A percentile compares a stretch with the other conserved stretches of the same genome.
These are phyloP conservation scores for Cordyceps cicadae DNA, from an alignment of 2,329 filamentous ascomycete species.

Conservation along the genomic window DNA sequence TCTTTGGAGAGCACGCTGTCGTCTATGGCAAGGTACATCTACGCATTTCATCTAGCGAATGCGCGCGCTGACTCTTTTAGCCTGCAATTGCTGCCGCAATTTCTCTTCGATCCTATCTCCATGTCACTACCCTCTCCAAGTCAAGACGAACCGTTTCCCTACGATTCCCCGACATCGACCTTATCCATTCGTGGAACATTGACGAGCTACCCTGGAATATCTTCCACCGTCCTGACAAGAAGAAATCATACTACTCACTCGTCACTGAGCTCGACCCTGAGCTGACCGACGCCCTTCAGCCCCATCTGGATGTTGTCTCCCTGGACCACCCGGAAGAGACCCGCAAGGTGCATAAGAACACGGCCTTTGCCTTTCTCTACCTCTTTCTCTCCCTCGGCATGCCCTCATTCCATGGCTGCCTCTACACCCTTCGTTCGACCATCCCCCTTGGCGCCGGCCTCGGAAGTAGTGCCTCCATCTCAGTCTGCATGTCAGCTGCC, in stretches of 20 bases:
- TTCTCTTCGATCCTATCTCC: conserved; percentile 89
- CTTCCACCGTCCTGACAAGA: conserved; percentile 75
- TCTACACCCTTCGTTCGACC: conserved; percentile 87
- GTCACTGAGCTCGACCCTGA: conserved; percentile 78
- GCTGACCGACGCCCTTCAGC: conserved; percentile 70
- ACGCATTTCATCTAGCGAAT: neutral
- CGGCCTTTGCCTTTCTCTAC: conserved; percentile 83
- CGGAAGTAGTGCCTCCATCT: conserved; percentile 89
- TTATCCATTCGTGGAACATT: conserved; percentile 90
- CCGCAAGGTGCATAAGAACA: conserved; percentile 76
- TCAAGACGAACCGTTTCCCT: conserved; percentile 81
- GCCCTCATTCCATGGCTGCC: conserved; percentile 67
- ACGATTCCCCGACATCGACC: conserved; percentile 81
- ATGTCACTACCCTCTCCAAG: conserved; percentile 89
- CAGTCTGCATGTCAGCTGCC: conserved; percentile 78
- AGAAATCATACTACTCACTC: conserved; percentile 89
- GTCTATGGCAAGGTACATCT: conserved; percentile 77
- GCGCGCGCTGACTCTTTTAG: conserved; percentile 30
- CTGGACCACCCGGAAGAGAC: conserved; percentile 55
- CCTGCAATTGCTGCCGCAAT: conserved; percentile 92
- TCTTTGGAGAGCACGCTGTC: conserved; percentile 97
- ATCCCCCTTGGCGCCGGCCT: conserved; percentile 88
- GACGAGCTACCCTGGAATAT: conserved; percentile 79
- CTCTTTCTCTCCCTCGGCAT: conserved; percentile 82
- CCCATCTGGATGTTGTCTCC: conserved; percentile 67